Evolutionary conservation across 345 rosid species (phyloP), one percentile per base, ranked within the genome.

Genomic region (Aquilaria yunnanensis): DNA sequence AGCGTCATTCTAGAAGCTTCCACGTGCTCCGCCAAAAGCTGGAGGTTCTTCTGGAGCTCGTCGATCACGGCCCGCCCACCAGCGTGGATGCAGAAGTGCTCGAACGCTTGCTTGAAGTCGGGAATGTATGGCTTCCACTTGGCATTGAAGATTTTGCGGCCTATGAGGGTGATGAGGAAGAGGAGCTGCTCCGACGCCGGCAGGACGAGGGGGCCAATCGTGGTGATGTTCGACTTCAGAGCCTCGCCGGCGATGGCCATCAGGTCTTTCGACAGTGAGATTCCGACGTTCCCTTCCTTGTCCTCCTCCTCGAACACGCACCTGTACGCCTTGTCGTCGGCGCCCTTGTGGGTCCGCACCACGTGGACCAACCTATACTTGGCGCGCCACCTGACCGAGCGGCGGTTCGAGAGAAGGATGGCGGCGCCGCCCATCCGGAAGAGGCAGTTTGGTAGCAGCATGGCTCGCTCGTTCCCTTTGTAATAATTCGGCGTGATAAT

Each of bases 1-100:
- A 92, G 73, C 12, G 98, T 69, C 98, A 89, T 92, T 75, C 89
- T 81, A 0, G 89, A 92, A 0, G 96, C 96, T 54, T 92, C 98
- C 8, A 89, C 92, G 51, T 92, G 88, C 66, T 81, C 85, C 5
- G 73, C 76, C 6, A 88, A 76, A 3, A 92, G 74, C 75, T 86
- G 83, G 13, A 92, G 79, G 73, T 80, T 85, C 90, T 82, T 84
- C 53, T 87, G 89, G 1, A 92, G 73, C 68, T 81, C 95, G 47
- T 89, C 98, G 29, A 92, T 85, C 14, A 92, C 96, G 0, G 95
- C 96, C 56, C 92, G 77, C 6, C 98, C 98, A 7, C 96, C 96
- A 0, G 98, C 98, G 54, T 92, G 98, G 64, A 92, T 85, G 70
- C 98, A 89, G 55, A 89, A 92, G 63, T 92, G 98, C 72, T 92